phyloP scores from a whole-genome alignment of 345 rosid species.

The Syzygium jambos region DNA sequence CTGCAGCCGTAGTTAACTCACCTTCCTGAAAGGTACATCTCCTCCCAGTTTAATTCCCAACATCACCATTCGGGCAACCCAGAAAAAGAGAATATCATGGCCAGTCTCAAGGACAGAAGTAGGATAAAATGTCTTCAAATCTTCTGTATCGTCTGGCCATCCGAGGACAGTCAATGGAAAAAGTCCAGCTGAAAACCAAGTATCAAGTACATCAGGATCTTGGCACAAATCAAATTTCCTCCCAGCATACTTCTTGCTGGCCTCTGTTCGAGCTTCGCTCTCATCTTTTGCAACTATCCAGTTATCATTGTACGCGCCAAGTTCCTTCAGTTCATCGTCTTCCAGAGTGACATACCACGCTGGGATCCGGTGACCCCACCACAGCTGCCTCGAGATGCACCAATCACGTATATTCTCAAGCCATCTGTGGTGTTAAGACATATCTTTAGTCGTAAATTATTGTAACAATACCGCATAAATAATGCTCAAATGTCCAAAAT shows the following conservation, averaged over 20 bases:
- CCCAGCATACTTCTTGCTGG: conserved; percentile 44
- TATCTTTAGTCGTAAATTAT: background rate
- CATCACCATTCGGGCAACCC: conserved; percentile 99
- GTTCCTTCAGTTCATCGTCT: conserved; percentile 63
- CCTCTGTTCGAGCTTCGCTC: conserved; percentile 53
- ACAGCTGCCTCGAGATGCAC: conserved; percentile 95
- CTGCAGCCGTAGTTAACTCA: conserved; percentile 3
- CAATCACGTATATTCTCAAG: conserved; percentile 94
- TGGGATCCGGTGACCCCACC: conserved; percentile 98
- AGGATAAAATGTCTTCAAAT: conserved; percentile 80
- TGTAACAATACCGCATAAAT: background rate
- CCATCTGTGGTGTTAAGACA: conserved; percentile 54
- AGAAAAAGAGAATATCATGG: conserved; percentile 91
- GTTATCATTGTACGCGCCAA: conserved; percentile 70
- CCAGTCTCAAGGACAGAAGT: conserved; percentile 95
- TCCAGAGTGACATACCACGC: conserved; percentile 87
- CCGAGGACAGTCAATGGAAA: conserved; percentile 78
- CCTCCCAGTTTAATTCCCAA: conserved; percentile 76
- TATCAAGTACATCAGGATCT: conserved; percentile 95
- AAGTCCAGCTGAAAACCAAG: conserved; percentile 98
- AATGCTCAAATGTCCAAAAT: background rate
- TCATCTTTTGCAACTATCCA: conserved; percentile 85
- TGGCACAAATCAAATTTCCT: conserved; percentile 66
- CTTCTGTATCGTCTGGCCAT: conserved; percentile 91
- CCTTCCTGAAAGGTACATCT: conserved; percentile 88